Conservation (phyloP, 164 flowering plant genomes). For the Buxus sempervirens region DNA sequence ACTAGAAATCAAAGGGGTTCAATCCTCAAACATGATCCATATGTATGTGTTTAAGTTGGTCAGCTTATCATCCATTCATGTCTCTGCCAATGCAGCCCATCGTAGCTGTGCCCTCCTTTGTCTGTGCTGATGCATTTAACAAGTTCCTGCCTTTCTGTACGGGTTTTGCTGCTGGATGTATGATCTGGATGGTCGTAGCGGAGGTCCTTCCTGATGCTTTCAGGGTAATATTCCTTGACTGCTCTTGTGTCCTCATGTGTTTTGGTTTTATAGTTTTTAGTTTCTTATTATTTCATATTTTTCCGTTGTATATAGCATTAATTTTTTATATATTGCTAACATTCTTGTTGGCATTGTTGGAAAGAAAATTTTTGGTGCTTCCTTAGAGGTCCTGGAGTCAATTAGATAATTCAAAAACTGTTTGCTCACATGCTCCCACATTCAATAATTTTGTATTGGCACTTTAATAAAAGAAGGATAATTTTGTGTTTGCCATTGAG, state of each 20-base stretch:
- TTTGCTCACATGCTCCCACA: neutral
- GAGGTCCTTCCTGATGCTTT: slow-evolving; percentile 79
- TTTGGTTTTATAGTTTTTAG: too few species aligned
- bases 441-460: too few species aligned
- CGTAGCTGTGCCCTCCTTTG: slow-evolving; percentile 75
- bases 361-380: neutral
- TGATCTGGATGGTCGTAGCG: slow-evolving; percentile 90
- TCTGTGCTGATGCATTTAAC: slow-evolving; percentile 75
- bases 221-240: slow-evolving; percentile 35
- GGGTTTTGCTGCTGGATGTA: slow-evolving; percentile 86
- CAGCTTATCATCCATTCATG: neutral
- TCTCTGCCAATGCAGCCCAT: slow-evolving; percentile 45
- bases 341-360: too few species aligned
- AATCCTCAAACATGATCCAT: too few species aligned
- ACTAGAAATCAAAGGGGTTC: too few species aligned
- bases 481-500: too few species aligned
- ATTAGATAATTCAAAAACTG: neutral
- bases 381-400: neutral
- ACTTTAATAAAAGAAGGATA: too few species aligned
- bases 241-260: neutral
- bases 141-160: slow-evolving; percentile 72
- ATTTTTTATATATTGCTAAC: neutral
- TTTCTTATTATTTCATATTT: neutral
- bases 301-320: neutral
- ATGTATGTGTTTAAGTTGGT: neutral